A percentile compares a stretch with the other conserved stretches of the same genome.
phyloP scores from a whole-genome alignment of 257 asterid genomes.

The Fraxinus pennsylvanica region DNA sequence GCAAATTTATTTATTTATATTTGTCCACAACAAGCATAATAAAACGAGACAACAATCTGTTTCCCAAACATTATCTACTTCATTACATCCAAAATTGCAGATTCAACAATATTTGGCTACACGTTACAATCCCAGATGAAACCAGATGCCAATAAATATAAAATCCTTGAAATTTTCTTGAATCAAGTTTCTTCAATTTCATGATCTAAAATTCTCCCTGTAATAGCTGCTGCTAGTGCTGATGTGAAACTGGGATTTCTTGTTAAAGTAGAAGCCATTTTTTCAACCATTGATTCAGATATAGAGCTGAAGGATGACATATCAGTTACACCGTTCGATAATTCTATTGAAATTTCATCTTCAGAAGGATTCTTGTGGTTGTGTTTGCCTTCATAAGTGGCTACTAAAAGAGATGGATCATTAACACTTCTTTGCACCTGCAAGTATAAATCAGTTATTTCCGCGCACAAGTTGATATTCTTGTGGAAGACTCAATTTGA shows the following conservation, averaged over 20 bases:
- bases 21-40: neutral
- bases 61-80: neutral
- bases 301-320: constrained; percentile 25
- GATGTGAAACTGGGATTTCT: constrained; percentile 65
- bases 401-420: constrained; percentile 65
- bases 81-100: neutral
- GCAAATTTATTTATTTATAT: too few species aligned
- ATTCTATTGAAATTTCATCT: constrained; percentile 30
- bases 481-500: neutral
- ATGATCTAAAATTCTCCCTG: constrained; percentile 55
- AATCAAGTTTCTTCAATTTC: constrained; percentile 33
- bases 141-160: neutral
- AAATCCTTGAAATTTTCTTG: constrained; percentile 23
- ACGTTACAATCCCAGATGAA: neutral
- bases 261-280: constrained; percentile 67
- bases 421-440: constrained; percentile 77
- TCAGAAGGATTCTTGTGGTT: constrained; percentile 52
- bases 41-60: neutral
- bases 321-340: constrained; percentile 20
- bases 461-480: neutral
- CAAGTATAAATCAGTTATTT: neutral
- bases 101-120: neutral
- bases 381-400: constrained; percentile 76
- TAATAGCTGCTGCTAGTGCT: constrained; percentile 68
- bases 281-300: constrained; percentile 45